Percentiles rank a stretch among this genome's conserved stretches.
phyloP scores from a whole-genome alignment of 371 early-diverging fungal genomes.

The Apophysomyces sp. region DNA sequence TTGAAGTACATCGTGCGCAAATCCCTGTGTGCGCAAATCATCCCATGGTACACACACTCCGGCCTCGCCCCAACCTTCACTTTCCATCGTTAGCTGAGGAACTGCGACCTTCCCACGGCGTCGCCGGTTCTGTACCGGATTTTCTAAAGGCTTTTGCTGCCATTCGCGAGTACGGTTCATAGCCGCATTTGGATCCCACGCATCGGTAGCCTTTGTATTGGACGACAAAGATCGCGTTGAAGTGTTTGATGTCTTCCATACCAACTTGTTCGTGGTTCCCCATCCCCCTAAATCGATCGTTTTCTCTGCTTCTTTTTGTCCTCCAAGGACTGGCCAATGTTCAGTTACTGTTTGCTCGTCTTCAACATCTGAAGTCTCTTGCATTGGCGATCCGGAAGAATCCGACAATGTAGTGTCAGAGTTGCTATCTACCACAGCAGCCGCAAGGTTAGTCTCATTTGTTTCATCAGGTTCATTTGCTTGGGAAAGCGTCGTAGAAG shows the following conservation, averaged over 20 bases:
- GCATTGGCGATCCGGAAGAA: not conserved
- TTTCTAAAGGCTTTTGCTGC: conserved; percentile 8
- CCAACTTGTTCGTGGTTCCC: conserved; percentile 9
- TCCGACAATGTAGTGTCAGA: not conserved
- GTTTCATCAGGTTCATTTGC: too few species aligned
- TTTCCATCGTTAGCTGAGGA: conserved; percentile 1
- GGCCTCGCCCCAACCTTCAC: conserved; percentile 42
- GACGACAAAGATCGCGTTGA: not conserved
- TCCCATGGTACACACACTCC: conserved; percentile 29
- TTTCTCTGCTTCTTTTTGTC: not conserved
- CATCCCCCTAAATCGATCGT: conserved; percentile 25
- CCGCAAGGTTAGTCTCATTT: too few species aligned
- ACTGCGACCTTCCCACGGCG: not conserved
- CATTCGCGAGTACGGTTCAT: conserved; percentile 7
- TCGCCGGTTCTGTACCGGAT: not conserved
- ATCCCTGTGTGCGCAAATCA: conserved; percentile 37
- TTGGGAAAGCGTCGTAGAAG: not conserved
- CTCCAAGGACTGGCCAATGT: conserved; percentile 2
- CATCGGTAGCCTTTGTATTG: not conserved
- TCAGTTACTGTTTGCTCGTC: not conserved
- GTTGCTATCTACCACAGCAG: too few species aligned
- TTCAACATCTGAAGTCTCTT: not conserved
- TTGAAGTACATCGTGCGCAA: conserved; percentile 32
- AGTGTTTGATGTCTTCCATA: conserved; percentile 5
- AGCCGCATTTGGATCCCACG: conserved; percentile 8